Base-by-base conservation (phyloP, 2,329 filamentous ascomycete species). In the Esteya vermicola region DNA sequence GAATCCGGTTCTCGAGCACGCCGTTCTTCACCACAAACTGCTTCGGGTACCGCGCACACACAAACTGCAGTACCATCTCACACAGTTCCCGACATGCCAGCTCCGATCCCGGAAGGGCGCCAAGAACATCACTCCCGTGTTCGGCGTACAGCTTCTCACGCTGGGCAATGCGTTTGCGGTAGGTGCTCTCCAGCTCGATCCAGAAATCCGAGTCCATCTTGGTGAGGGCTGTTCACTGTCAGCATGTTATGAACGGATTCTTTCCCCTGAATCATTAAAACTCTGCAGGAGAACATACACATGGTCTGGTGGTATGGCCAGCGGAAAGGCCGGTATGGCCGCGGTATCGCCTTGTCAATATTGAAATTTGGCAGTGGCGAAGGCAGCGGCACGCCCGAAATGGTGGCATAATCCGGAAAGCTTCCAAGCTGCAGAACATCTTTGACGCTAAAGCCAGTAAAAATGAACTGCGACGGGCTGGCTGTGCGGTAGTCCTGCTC, bases 251-350 rank as follows among this genome's bases (percentile, higher is more conserved):
- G n/a, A 9, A 16, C 6, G 28, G 10, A 21, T 4, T n/a, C 5
- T 14, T 6, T 27, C 10, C 14, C 34, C 78, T 50, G n/a, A n/a
- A n/a, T n/a, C n/a, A n/a, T n/a, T n/a, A n/a, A n/a, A n/a, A n/a
- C n/a, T n/a, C n/a, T n/a, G n/a, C n/a, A n/a, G n/a, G n/a, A n/a
- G n/a, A n/a, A n/a, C n/a, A n/a, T 70, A 89, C 84, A 83, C 85
- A 93, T 93, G 0, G 85, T 93, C 54, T 93, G 85, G 53, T 91
- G 83, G 53, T 93, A 93, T 0, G 69, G 64, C 85, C 85, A 93
- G 50, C 85, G 60, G 33, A 93, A 81, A 0, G 85, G 85, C 31
- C 85, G 68, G 54, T 88, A 93, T 0, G 85, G 85, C 42, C 85
- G 67, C 2, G 85, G 72, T 9, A 68, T 51, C 1, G 85, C 84